Evolutionary conservation across 495 filamentous ascomycete genomes (phyloP), one percentile per base, ranked within the genome.

Genomic region (Immersiella caudata): DNA sequence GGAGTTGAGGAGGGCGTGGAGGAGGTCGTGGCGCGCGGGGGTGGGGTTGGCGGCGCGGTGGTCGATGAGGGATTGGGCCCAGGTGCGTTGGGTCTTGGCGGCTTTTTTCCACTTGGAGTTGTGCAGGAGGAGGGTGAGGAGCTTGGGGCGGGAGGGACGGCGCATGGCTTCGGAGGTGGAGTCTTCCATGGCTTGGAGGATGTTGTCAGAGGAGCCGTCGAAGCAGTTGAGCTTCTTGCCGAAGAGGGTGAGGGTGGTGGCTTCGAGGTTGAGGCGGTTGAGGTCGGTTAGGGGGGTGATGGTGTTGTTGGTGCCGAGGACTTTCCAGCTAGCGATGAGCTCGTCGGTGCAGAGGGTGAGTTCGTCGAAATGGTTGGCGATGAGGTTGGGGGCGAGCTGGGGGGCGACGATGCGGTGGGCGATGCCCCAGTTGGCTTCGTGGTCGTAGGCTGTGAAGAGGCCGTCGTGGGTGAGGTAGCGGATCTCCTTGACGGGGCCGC

Each of bases 361-460:
- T 61, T 89, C 88, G 71, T 80, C 79, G 70, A 90, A 91, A 81
- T 87, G 88, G 12, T 67, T 75, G 55, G 81, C 79, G 67, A 93
- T 83, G n/a, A 81, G 73, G 11, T 88, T 66, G 0, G 90, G 85
- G 0, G 87, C 84, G 67, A 95, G 90, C 5, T 83, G 86, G 11
- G 90, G 90, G 50, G 84, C 82, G n/a, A 86, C 70, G 72, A 91
- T 83, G n/a, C 91, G 85, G 70, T 94, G 91, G 6, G 88, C 88
- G 52, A 91, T 76, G 2, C 79, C 85, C 91, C 90, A 93, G 67
- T 86, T 87, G 62, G 82, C 77, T 68, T 91, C 90, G 21, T 84
- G 78, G 27, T 85, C 73, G 67, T 83, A 83, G 7, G 90, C 91
- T 0, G 88, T 91, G 76, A 93, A 93, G 16, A 93, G 81, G 5